Conservation (phyloP, 352 stramenopile species). For the Phytophthora hibernalis region DNA sequence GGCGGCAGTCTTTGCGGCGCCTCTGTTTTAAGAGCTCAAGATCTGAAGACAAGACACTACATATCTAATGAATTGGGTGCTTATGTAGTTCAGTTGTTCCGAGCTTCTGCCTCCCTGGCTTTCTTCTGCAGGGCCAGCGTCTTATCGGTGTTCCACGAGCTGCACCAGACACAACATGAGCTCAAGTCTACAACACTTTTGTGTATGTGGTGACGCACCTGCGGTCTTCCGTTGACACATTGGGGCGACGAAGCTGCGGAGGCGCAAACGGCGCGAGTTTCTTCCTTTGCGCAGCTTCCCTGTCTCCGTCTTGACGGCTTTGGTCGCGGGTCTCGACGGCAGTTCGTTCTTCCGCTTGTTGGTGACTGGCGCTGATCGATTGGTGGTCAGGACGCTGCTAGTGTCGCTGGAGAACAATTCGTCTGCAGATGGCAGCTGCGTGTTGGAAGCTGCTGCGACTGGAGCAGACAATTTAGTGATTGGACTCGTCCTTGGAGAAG, state of each 20-base stretch:
- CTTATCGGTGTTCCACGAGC: conserved; percentile 75
- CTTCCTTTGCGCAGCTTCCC: conserved; percentile 16
- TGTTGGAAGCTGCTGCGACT: not conserved
- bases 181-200: not conserved
- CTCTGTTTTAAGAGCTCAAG: conserved; percentile 51
- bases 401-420: conserved; percentile 56
- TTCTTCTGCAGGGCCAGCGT: conserved; percentile 60
- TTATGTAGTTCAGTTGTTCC: conserved; percentile 18
- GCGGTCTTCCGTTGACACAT: conserved; percentile 75
- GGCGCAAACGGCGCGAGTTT: conserved; percentile 50
- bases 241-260: conserved; percentile 70
- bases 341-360: conserved; percentile 42
- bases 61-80: conserved; percentile 38
- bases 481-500: not conserved
- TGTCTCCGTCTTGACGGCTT: conserved; percentile 30
- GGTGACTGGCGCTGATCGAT: conserved; percentile 3
- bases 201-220: conserved; percentile 39
- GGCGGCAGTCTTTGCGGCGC: conserved; percentile 38
- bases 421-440: conserved; percentile 44
- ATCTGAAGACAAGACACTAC: conserved; percentile 4
- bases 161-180: conserved; percentile 23
- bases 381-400: conserved; percentile 30
- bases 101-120: conserved; percentile 25
- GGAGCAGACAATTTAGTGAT: not conserved
- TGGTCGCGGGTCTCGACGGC: conserved; percentile 16